Percentiles rank a stretch among this genome's conserved stretches.
Evolutionary conservation across 768 basidiomycete genomes (phyloP).

Genomic region (Phylloporus arenicola): DNA sequence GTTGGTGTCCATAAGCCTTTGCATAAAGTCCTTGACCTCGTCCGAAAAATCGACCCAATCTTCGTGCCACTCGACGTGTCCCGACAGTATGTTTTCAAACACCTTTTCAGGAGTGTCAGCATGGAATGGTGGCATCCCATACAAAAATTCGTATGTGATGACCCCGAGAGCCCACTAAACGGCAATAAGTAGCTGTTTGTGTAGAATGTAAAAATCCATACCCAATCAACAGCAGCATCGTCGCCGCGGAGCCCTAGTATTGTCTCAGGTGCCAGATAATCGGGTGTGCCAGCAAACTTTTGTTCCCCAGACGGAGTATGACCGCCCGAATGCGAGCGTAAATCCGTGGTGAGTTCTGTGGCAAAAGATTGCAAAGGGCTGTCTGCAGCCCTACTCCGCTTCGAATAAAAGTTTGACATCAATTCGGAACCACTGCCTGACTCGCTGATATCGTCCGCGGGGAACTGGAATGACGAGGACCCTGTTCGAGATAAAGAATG

Average conservation of each 20-base stretch:
- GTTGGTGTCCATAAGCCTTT: constrained; percentile 75
- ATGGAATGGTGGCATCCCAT: constrained; percentile 96
- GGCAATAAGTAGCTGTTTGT: constrained; percentile 12
- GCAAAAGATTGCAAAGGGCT: constrained; percentile 86
- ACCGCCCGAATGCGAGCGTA: constrained; percentile 61
- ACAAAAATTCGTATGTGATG: constrained; percentile 96
- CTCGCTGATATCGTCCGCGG: constrained; percentile 80
- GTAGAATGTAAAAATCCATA: constrained; percentile 35
- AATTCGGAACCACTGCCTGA: constrained; percentile 82
- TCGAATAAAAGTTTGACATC: constrained; percentile 48
- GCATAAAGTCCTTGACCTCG: constrained; percentile 89
- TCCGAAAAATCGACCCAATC: constrained; percentile 83
- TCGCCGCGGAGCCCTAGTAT: constrained; percentile 94
- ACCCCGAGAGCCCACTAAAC: constrained; percentile 95
- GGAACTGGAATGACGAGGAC: constrained; percentile 60
- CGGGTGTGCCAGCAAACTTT: constrained; percentile 96
- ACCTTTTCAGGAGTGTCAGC: constrained; percentile 96
- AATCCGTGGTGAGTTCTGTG: constrained; percentile 75
- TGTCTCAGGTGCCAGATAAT: constrained; percentile 94
- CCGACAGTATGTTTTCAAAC: constrained; percentile 96
- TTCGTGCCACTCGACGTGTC: constrained; percentile 93
- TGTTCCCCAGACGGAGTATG: constrained; percentile 78
- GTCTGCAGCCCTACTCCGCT: constrained; percentile 51
- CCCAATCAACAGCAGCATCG: constrained; percentile 96
- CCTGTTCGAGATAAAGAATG: constrained; percentile 53